Percentiles rank a stretch among this genome's conserved stretches.
These are phyloP conservation scores for Coniophora puteana DNA, from an alignment of 1,284 basidiomycete species.

Conservation along the genomic window DNA sequence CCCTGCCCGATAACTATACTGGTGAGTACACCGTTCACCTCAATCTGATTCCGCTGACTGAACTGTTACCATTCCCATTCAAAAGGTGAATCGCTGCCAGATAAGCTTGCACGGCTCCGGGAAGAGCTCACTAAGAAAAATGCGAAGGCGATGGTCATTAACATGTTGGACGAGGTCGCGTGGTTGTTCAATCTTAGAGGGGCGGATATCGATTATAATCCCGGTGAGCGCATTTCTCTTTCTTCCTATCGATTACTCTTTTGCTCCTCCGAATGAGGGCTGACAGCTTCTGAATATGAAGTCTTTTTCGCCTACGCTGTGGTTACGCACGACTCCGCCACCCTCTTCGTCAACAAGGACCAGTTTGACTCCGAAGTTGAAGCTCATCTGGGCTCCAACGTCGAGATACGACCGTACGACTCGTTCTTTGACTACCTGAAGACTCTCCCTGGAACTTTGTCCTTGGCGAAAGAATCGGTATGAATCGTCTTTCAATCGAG, in stretches of 20 bases:
- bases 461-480: constrained; percentile 43
- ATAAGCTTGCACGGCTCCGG: constrained; percentile 69
- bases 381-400: constrained; percentile 54
- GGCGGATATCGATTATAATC: constrained; percentile 91
- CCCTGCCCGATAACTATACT: constrained; percentile 69
- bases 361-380: constrained; percentile 61
- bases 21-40: constrained; percentile 39
- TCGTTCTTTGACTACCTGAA: constrained; percentile 62
- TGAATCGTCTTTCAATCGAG: neutral
- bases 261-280: too few relatives aligned
- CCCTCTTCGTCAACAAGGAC: constrained; percentile 71
- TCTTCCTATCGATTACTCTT: too few relatives aligned
- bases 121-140: constrained; percentile 65
- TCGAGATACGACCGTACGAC: constrained; percentile 73
- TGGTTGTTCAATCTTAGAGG: constrained; percentile 96
- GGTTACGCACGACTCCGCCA: constrained; percentile 62
- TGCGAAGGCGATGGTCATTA: constrained; percentile 69
- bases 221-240: constrained; percentile 51
- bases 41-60: neutral
- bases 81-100: constrained; percentile 57
- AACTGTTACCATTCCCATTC: constrained; percentile 20
- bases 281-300: constrained; percentile 20
- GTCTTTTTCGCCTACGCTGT: constrained; percentile 96
- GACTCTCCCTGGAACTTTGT: constrained; percentile 43
- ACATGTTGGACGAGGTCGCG: constrained; percentile 85